Base-by-base conservation (phyloP, 2,329 filamentous ascomycete genomes). In the Ilyonectria robusta region DNA sequence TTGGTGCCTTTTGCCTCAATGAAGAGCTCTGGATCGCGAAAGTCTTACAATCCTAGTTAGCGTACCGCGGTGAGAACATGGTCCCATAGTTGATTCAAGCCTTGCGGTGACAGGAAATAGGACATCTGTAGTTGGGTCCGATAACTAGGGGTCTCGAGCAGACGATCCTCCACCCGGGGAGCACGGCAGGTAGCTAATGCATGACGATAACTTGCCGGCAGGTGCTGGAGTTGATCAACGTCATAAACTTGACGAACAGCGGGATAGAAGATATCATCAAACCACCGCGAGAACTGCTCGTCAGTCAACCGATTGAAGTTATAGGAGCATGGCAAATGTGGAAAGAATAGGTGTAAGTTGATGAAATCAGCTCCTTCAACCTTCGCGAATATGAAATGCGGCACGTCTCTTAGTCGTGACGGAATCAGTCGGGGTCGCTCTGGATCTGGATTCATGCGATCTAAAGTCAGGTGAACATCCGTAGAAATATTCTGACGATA, bases 181-280 rank as follows among this genome's bases (percentile, higher is more conserved):
- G 65, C 65, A 7, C 46, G 44, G 3, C 29, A 65, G 35, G 60
- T 64, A 64, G 65, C 65, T 42, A 61, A 65, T 64, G 37, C 51
- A 13, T 67, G 37, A 55, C 46, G 50, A 61, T 67, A 67, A 61
- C 65, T 67, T 64, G 56, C 65, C 33, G 37, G 56, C 7, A 64
- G 58, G 65, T 67, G 37, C 37, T 67, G 31, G 37, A 64, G 56
- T 40, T 50, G 17, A 58, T 57, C 58, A 6, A 62, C 15, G 58
- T 62, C 42, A 8, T 68, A 68, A 15, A 56, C 48, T 21, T 56
- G 21, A 62, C 54, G 58, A 54, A 65, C 42, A 62, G 66, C 53
- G 15, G 54, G 48, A 57, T 67, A 64, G 44, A 67, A 67, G 55
- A 67, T 67, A 23, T 60, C 7, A 67, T 67, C 31, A 58, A 64